Evolutionary conservation across 1,139 yeast genomes (phyloP), one percentile per base, ranked within the genome.

Genomic region (Meyerozyma guilliermondii): DNA sequence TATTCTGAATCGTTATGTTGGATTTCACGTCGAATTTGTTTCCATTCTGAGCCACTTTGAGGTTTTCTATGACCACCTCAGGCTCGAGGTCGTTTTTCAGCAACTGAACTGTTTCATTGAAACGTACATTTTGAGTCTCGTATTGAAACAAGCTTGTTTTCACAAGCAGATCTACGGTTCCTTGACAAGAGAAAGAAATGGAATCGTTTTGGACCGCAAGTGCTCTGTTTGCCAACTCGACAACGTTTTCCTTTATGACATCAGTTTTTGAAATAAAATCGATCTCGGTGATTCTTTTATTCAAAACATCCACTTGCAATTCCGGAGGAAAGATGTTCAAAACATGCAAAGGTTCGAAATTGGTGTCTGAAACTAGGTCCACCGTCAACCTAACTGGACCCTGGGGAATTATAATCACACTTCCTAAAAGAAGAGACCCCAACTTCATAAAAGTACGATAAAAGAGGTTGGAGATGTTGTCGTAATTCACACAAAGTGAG

Each of bases 281-380:
- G 30, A 66, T 45, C n/a, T 53, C 51, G 3, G 67, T 60, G 9
- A 46, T 33, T 5, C 56, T 48, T 4, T 51, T 48, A 39, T 64
- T 54, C 7, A 49, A 41, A 16, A 65, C 47, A 29, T 52, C 52
- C 3, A 65, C 50, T 2, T 49, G 43, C 4, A 66, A 27, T 11
- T 56, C 59, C 2, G 70, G 68, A 4, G 66, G 62, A 16, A 42
- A 48, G 1, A 58, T 47, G 43, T 65, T 59, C 9, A 59, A 46
- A 30, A 63, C 47, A 44, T 65, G 68, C 9, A 53, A 50, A 4
- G 55, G 56, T 2, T 46, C 45, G 1, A 46, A 43, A 16, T 45
- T 48, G 10, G n/a, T 11, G 8, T 10, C 24, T 3, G 36, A 10
- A 7, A 33, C 24, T 5, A 52, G 39, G 16, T 46, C 58, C 14